Evolutionary conservation across 768 basidiomycete genomes (phyloP).

Genomic region (Leccinum truebloodii): DNA sequence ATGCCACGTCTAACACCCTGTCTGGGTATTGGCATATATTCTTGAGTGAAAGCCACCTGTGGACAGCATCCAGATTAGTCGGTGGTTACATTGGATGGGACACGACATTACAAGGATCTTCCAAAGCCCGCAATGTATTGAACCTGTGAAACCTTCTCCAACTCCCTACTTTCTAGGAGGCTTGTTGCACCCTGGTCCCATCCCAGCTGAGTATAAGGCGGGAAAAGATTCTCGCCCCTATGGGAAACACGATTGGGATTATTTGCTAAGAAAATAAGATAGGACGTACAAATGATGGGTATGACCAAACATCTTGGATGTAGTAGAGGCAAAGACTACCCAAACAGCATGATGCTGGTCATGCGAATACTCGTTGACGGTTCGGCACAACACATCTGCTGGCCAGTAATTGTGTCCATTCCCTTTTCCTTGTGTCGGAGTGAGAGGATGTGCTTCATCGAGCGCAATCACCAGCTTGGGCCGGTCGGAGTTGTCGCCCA

Average conservation of each 20-base stretch:
- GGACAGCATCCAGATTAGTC: background rate
- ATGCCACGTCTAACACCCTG: background rate
- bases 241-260: background rate
- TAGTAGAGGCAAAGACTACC: background rate
- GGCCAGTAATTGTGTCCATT: background rate
- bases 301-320: background rate
- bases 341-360: background rate
- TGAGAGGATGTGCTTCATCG: background rate
- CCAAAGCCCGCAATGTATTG: background rate
- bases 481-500: background rate
- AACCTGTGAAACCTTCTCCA: background rate
- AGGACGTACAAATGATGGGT: no score
- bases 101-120: background rate
- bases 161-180: background rate
- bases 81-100: no score
- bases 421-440: background rate
- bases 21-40: background rate
- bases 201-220: background rate
- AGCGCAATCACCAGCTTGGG: background rate
- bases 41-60: conserved; percentile 15
- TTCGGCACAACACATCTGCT: background rate
- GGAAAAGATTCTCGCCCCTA: background rate
- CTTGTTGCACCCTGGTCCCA: background rate
- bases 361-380: background rate
- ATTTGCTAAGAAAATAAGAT: background rate